Base-by-base conservation (phyloP, 1,284 basidiomycete genomes). In the Marasmius tenuissimus region DNA sequence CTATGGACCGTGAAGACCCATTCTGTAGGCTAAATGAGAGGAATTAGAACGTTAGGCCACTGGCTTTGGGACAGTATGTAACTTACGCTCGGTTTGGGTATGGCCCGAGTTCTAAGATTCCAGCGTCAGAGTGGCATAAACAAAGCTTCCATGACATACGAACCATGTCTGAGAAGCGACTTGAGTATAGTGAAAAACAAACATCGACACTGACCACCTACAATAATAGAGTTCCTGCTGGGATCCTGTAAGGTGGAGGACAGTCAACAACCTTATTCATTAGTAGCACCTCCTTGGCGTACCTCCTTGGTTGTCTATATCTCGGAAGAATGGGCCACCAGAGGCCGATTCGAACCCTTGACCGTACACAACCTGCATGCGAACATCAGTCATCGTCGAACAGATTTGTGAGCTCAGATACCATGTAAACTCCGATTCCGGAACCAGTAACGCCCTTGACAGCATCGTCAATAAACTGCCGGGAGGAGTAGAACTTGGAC, bases 241-340 rank as follows among this genome's bases (percentile, higher is more conserved):
- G 57, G 61, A 68, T 14, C 70, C 71, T 70, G 54, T 54, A 27
- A 27, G 8, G 40, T 12, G 27, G 16, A 18, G 35, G 11, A 53
- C n/a, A 14, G 16, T 34, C 22, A n/a, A 20, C n/a, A 1, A 39
- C 9, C n/a, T 22, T 7, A 35, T 7, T 16, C 7, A 27, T 11
- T 3, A 22, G n/a, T 20, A 16, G 20, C 37, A 35, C 33, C 27
- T 47, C 6, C n/a, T 12, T 6, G 18, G 59, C 69, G 58, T 50
- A 70, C 71, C 65, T 61, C 70, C 70, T 66, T 75, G 75, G 60
- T 74, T 74, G 63, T 75, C 64, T 50, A 76, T 75, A 61, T 76
- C 75, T 18, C 74, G 68, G 67, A 76, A 71, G 71, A 76, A 76
- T 0, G 79, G 79, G 9, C 80, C 79, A 2, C 80, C 80, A 45